phyloP scores from a whole-genome alignment of 306 rosid genomes.

The Malus domestica region ASM211411v1 NC_041804.1:16986501-16987000 shows the following conservation, averaged over 20 bases:
- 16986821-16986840: conserved; percentile 25
- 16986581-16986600: neutral
- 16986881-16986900: conserved; percentile 42
- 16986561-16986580: neutral
- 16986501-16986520: too few relatives aligned
- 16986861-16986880: conserved; percentile 11
- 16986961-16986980: neutral
- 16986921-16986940: conserved; percentile 7
- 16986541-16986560: neutral
- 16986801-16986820: conserved; percentile 58
- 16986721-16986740: conserved; percentile 35
- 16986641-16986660: neutral
- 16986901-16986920: conserved; percentile 28
- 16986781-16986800: conserved; percentile 29
- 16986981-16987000: conserved; percentile 16
- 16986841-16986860: conserved; percentile 35
- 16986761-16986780: conserved; percentile 8
- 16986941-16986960: neutral
- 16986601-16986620: neutral
- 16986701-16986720: conserved; percentile 36
- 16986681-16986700: neutral
- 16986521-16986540: neutral
- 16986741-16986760: conserved; percentile 23
- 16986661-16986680: neutral
- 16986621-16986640: neutral